These are phyloP conservation scores for Penicillium sp. DNA, from an alignment of 2,329 filamentous ascomycete genomes.

Conservation along the genomic window DNA sequence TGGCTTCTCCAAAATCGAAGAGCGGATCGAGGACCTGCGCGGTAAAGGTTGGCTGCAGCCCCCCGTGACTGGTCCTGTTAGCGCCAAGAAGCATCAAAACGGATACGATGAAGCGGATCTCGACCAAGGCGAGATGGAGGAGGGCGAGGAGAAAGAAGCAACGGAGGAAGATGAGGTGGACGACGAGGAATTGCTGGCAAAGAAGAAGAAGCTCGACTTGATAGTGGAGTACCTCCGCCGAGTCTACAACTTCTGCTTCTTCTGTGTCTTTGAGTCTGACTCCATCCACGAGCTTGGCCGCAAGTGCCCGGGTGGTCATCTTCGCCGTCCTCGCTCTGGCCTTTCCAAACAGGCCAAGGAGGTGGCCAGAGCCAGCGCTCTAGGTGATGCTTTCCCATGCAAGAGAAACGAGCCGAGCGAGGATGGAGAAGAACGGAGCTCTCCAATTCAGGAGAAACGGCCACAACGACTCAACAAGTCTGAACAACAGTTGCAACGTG, in stretches of 20 bases:
- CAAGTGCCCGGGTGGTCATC: constrained; percentile 95
- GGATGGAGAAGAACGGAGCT: constrained; percentile 60
- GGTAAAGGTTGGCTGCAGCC: constrained; percentile 73
- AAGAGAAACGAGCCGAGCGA: constrained; percentile 67
- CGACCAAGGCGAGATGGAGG: constrained; percentile 63
- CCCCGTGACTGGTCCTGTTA: constrained; percentile 41
- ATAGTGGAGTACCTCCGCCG: constrained; percentile 93
- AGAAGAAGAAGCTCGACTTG: constrained; percentile 96
- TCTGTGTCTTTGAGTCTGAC: constrained; percentile 98
- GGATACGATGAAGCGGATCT: constrained; percentile 38
- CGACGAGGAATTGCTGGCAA: constrained; percentile 79
- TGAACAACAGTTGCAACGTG: constrained; percentile 86
- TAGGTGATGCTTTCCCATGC: constrained; percentile 75
- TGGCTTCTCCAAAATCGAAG: constrained; percentile 74
- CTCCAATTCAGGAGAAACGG: constrained; percentile 68
- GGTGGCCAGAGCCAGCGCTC: constrained; percentile 78
- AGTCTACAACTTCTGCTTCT: constrained; percentile 99
- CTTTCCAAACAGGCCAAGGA: constrained; percentile 77
- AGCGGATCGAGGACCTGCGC: constrained; percentile 76
- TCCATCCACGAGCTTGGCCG: constrained; percentile 92
- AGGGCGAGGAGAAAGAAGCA: constrained; percentile 72
- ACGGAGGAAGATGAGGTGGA: constrained; percentile 69
- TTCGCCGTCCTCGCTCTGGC: constrained; percentile 82
- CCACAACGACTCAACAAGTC: constrained; percentile 68
- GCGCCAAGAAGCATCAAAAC: constrained; percentile 55